Evolutionary conservation across 2,329 filamentous ascomycete species (phyloP), one percentile per base, ranked within the genome.

Genomic region (Arthrobotrys sinensis): DNA sequence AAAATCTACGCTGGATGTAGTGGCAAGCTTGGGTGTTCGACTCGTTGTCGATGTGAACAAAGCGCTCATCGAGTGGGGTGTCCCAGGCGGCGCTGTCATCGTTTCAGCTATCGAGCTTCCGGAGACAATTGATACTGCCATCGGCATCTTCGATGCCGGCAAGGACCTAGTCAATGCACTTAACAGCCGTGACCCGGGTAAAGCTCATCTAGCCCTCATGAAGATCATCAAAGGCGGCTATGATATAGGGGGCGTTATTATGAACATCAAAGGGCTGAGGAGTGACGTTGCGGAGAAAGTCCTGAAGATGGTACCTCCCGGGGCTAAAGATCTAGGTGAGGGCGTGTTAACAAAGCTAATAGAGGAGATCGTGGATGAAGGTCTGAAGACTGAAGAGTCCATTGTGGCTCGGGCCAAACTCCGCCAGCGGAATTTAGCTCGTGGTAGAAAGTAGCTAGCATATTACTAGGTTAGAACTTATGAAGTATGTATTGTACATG

Each of bases 51-150:
- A 60, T 43, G 53, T 60, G 34, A 60, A 60, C 16, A 60, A 60
- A 10, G 53, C 53, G n/a, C 53, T 60, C 16, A 24, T 60, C 16
- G 53, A 60, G 34, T 60, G 53, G 53, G 53, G 53, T 60, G 53
- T 60, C n/a, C 53, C 53, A 12, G 53, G 53, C 12, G 53, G 53
- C 6, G 53, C 53, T 43, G 8, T 60, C 53, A 60, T 60, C n/a
- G 11, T 60, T 5, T 40, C 32, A 1, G 53, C 53, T 10, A 60
- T 60, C 34, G 53, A 60, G n/a, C 36, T 60, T 40, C 53, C 36
- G 1, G 53, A 60, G 36, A 60, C 53, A 24, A 7, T 60, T 6
- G 53, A 40, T 40, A 60, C 53, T 11, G 53, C 16, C 34, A 43
- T 60, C 4, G n/a, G 16, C 16, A 12, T 60, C 11, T 34, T n/a